Evolutionary conservation across 208 protist genomes (phyloP).

Genomic region (Trichomonas tenax): DNA sequence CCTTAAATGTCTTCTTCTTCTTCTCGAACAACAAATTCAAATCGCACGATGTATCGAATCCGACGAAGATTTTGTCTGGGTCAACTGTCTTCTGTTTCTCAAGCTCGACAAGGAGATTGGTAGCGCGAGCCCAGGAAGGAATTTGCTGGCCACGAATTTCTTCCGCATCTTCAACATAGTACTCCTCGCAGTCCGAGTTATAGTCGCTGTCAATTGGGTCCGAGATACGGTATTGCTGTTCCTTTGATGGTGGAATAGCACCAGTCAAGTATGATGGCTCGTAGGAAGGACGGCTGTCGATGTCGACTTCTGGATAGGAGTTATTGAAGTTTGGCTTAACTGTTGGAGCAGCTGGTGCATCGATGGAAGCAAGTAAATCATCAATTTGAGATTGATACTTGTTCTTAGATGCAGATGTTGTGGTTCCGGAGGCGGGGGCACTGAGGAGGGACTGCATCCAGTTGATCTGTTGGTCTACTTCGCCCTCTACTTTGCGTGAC

Average conservation of each 20-base stretch:
- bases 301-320: not conserved
- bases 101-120: not conserved
- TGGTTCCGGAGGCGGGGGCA: not conserved
- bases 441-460: not conserved
- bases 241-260: not conserved
- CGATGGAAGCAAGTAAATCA: not conserved
- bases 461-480: not conserved
- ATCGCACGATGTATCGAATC: not conserved
- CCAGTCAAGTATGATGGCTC: not conserved
- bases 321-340: not conserved
- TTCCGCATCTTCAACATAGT: slow-evolving; percentile 10
- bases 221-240: not conserved
- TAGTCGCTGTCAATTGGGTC: not conserved
- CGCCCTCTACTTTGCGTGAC: not conserved
- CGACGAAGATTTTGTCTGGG: not conserved
- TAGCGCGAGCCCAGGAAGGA: not conserved
- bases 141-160: not conserved
- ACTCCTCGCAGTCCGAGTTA: not conserved
- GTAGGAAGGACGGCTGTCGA: not conserved
- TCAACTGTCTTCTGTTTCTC: not conserved
- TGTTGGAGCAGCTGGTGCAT: not conserved
- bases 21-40: not conserved
- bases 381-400: not conserved
- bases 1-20: not conserved
- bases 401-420: not conserved